Base-by-base conservation (phyloP, 1,139 yeast genomes). In the Candida sanyaensis region DNA sequence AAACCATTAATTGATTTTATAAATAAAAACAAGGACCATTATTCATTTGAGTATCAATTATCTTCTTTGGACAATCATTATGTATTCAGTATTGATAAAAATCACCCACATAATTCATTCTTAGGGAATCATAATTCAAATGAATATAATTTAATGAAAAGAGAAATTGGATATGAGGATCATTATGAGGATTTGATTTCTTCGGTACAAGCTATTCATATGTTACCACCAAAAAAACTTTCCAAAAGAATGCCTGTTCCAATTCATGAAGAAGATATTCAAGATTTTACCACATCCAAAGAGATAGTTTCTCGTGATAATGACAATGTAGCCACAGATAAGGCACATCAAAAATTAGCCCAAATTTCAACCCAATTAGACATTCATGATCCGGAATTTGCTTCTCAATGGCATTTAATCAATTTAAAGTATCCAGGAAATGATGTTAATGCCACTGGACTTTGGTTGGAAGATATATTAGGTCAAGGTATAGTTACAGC, bases 401-500 rank as follows among this genome's bases (percentile, higher is more conserved):
- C 69, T 8, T 75, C 79, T 41, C 99, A 95, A 66, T 95, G 99
- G 99, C 97, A 93, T 66, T 68, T 95, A 29, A 67, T 87, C 40
- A 95, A 95, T 61, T 73, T 89, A 0, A 64, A 66, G 2, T 82
- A 71, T 55, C 89, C 89, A 0, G 96, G 96, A 0, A 77, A 90
- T 58, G 98, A 93, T 62, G 83, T 93, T 45, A 93, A 95, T 61
- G 95, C 90, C 10, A 73, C 90, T 1, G 95, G 89, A 0, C 83
- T 90, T 17, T 93, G 99, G 99, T 72, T 75, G 37, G 84, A 84
- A 55, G 88, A 88, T 41, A 80, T 87, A 47, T 86, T 96, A 0
- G 99, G 99, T 1, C 69, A 78, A 42, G 95, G 95, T 5, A 71
- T 87, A 3, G 89, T 88, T 3, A 86, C 92, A 1, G 97, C 97